Evolutionary conservation across 2,329 filamentous ascomycete genomes (phyloP), one percentile per base, ranked within the genome.

Genomic region (Fusarium temperatum): DNA sequence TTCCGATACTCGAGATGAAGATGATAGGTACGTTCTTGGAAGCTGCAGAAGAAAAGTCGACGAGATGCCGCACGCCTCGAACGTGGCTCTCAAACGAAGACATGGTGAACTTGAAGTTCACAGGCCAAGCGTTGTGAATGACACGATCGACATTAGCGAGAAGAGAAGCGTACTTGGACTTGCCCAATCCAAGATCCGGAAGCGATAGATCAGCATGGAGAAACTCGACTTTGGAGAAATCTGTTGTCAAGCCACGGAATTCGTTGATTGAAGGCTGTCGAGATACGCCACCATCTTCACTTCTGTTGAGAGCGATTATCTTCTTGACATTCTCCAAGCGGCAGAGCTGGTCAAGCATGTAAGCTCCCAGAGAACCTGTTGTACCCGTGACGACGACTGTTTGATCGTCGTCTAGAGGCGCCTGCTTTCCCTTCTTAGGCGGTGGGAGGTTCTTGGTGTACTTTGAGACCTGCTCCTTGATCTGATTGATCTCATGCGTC

Each of bases 71-170:
- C 0, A 68, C 56, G 0, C 66, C 66, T 0, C 64, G 26, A 5
- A 68, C 61, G 0, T 45, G 54, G 4, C 15, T 38, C 2, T 68
- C 56, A 10, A 68, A 68, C 0, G 66, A 63, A 5, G 64, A 55
- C 4, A 68, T 50, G 9, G 36, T 68, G 14, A 68, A 55, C 5
- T 68, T 68, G 56, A 68, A 68, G n/a, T 68, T 68, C 3, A 68
- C 66, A 0, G 66, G 66, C 66, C 66, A 68, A 0, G 66, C 66
- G 20, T 68, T 68, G 10, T 68, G 66, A 4, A 68, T 24, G 1
- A 68, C 42, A 2, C 64, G 42, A 24, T 68, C 66, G 6, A 32
- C 64, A 3, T 10, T 20, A 0, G 13, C 7, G 4, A 68, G 38
- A 17, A 68, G 42, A 14, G 9, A 1, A 3, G 26, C 0, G 6